phyloP scores from a whole-genome alignment of 129 eudicot genomes.

The Escallonia herrerae region DNA sequence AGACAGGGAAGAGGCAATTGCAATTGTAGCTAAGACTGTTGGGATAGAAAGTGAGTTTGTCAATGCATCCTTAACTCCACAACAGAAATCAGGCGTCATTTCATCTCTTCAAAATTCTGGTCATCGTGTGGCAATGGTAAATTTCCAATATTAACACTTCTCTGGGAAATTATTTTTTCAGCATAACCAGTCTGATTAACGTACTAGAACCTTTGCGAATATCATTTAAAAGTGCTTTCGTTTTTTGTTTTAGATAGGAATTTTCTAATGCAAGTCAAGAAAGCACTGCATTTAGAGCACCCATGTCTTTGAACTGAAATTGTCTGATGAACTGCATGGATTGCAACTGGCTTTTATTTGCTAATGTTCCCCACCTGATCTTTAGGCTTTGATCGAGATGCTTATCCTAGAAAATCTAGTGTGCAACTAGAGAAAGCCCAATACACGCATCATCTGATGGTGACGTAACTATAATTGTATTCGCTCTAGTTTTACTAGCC shows the following conservation, averaged over 20 bases:
- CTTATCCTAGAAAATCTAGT: no score
- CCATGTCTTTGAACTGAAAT: no score
- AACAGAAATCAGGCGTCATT: constrained; percentile 69
- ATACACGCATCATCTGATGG: no score
- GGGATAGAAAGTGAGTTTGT: constrained; percentile 55
- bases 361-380: no score
- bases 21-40: constrained; percentile 71
- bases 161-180: neutral
- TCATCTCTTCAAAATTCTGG: constrained; percentile 71
- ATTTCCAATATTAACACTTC: neutral
- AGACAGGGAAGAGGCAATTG: constrained; percentile 99
- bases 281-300: no score
- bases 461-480: no score
- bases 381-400: no score
- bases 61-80: constrained; percentile 81
- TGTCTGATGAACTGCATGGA: no score
- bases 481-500: no score
- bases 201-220: neutral
- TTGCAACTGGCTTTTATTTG: no score
- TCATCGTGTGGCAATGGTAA: constrained; percentile 85
- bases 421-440: no score
- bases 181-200: neutral
- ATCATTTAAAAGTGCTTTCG: neutral
- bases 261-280: neutral
- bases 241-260: neutral